Conservation (phyloP, 2,329 filamentous ascomycete genomes). For the Cladosporium cucumerinum region DNA sequence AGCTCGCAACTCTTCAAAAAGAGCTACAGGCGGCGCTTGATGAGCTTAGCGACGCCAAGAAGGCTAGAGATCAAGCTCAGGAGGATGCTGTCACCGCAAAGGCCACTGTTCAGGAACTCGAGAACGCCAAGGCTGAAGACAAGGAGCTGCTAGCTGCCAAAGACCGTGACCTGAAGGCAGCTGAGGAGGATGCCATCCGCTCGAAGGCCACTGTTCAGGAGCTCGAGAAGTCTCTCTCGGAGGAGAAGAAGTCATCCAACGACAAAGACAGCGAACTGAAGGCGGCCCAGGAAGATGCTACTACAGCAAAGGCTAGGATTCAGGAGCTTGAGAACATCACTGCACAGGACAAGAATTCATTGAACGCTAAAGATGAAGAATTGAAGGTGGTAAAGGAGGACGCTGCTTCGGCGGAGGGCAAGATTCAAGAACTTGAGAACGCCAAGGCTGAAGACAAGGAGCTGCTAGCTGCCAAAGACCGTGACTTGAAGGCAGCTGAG, state of each 20-base stretch:
- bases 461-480: not conserved
- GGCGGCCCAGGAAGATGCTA: conserved; percentile 13
- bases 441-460: conserved; percentile 11
- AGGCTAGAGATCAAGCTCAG: conserved; percentile 11
- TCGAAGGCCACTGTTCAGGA: not conserved
- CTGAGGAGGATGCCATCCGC: not conserved
- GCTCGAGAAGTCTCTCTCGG: not conserved
- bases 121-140: conserved; percentile 8
- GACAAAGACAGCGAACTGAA: conserved; percentile 6
- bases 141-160: conserved; percentile 4
- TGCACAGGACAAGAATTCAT: too few relatives aligned
- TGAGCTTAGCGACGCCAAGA: conserved; percentile 18
- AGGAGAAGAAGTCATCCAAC: not conserved
- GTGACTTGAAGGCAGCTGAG: not conserved
- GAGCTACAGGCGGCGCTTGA: conserved; percentile 18
- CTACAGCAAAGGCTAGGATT: not conserved
- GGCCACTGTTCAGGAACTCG: conserved; percentile 12
- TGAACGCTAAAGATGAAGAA: conserved; percentile 7
- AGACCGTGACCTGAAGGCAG: not conserved
- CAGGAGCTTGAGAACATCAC: too few relatives aligned
- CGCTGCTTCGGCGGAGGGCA: not conserved
- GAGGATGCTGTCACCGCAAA: conserved; percentile 4
- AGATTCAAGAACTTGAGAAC: conserved; percentile 14
- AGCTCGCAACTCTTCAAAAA: conserved; percentile 10
- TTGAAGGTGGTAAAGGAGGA: conserved; percentile 13